These are phyloP conservation scores for Metrosideros polymorpha DNA, from an alignment of 441 rosid genomes.

Conservation along the genomic window DNA sequence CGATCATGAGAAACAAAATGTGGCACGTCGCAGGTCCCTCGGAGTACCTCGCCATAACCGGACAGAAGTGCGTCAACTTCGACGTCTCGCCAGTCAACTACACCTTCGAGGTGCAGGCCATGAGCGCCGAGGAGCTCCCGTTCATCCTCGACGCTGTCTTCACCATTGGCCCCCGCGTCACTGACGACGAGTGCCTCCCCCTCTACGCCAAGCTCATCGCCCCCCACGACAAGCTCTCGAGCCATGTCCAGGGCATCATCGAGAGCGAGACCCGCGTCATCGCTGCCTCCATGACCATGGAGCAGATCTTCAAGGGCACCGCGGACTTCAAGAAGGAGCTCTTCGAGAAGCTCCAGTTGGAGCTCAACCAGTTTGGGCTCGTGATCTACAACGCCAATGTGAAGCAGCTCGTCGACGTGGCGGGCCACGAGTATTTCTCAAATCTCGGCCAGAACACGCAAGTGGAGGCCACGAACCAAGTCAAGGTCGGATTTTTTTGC, in stretches of 20 bases:
- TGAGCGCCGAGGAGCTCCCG: constrained; percentile 1
- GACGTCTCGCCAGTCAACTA: not conserved
- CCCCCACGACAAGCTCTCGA: not conserved
- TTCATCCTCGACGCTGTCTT: not conserved
- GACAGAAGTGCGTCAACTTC: not conserved
- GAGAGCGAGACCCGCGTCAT: too few species aligned
- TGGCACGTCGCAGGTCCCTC: not conserved
- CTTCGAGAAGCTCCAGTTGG: not conserved
- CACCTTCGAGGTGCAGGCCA: constrained; percentile 2
- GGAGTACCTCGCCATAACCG: not conserved
- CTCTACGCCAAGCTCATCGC: not conserved
- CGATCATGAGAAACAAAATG: not conserved
- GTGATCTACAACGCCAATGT: not conserved
- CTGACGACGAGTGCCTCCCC: not conserved
- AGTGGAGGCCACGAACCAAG: not conserved
- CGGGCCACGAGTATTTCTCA: not conserved
- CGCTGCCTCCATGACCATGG: constrained; percentile 7
- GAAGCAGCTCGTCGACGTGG: not conserved
- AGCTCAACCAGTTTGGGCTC: not conserved
- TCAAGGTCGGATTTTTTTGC: not conserved
- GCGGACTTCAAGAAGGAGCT: not conserved
- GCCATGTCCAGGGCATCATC: not conserved
- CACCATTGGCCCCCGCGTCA: not conserved
- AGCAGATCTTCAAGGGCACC: not conserved
- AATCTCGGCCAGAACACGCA: not conserved